Evolutionary conservation across 83 land plant genomes (phyloP), one percentile per base, ranked within the genome.

Genomic region (Diphasiastrum complanatum): DNA sequence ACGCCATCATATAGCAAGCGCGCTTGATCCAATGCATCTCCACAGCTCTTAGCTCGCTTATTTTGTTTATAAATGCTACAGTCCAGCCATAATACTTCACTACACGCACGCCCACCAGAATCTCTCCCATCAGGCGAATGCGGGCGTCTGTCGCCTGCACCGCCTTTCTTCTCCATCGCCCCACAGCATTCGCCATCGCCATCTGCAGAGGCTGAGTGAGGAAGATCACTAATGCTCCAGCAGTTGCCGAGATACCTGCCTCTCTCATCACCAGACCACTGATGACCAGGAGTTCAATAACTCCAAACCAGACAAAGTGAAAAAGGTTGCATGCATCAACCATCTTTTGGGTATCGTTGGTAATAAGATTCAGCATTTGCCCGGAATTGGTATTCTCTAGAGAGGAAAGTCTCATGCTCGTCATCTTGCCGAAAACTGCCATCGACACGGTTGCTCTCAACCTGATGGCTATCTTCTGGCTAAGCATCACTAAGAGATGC

Each of bases 61-160:
- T 73, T 33, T 59, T 37, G 47, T 60, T 51, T 41, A 73, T 33
- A 33, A 73, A 73, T 3, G 76, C 51, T 11, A 67, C 66, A 2
- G 52, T 66, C 76, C 76, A 73, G 14, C 76, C 76, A 67, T 73
- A 67, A 33, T 66, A 73, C 12, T 73, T 73, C 22, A 73, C 63
- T 19, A 73, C 76, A 37, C 76, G 48, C 2, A 73, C 63, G 11
- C 76, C 76, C 33, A 64, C 52, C 20, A 73, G 33, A 5, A 73
- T 35, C 34, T 73, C 76, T 2, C 33, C 40, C 10, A 60, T 38
- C 16, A 54, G 51, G 20, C 65, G 38, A 12, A 73, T 72, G 20
- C 76, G 51, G 2, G 71, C 41, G 61, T 73, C 76, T 33, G 70
- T 73, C 41, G 19, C 66, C 36, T 34, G 19, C 56, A 73, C 30